Base-by-base conservation (phyloP, 2,329 filamentous ascomycete genomes). In the Fusarium denticulatum region DNA sequence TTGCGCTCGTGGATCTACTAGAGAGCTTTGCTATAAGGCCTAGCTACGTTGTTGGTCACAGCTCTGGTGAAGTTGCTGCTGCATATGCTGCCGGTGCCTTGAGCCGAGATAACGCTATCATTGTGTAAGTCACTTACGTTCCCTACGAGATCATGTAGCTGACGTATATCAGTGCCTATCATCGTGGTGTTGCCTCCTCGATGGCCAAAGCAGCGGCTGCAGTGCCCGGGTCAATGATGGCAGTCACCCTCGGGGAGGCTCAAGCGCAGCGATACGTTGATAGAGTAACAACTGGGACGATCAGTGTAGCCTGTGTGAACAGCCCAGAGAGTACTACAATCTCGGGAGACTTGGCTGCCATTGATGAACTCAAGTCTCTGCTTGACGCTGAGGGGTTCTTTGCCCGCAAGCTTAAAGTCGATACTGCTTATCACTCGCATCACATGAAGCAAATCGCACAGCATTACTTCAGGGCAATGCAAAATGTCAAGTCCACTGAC, bases 381-480 rank as follows among this genome's bases (percentile, higher is more conserved):
- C 61, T 64, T 7, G 61, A 61, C 8, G 24, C 36, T 5, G 61
- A 50, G 7, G 61, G 56, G 4, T 26, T 64, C 16, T 64, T 64
- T 32, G 56, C 61, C 18, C 57, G 43, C 14, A 34, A 49, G 11
- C 43, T 64, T 11, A 64, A 61, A 18, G 56, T 64, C 5, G 61
- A 64, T 26, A 43, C 61, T 9, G 61, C 61, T 8, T 64, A 64
- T 20, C 61, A 64, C 56, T 64, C 61, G 18, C 43, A 64, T 26
- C 56, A 64, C 3, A 64, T 64, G 61, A 37, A 37, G 6, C 43
- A 37, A n/a, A 36, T 61, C 6, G 56, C 43, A 3, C 37, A 61
- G 20, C 3, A 64, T 10, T 64, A 64, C 14, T 22, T 43, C 5
- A 18, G 49, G 14, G 24, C 43, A 5, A 61, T 64, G 45, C 13